Percentiles rank a stretch among this genome's conserved stretches.
Conservation (phyloP, 2,329 filamentous ascomycete genomes). For the Alternaria tenuissima region DNA sequence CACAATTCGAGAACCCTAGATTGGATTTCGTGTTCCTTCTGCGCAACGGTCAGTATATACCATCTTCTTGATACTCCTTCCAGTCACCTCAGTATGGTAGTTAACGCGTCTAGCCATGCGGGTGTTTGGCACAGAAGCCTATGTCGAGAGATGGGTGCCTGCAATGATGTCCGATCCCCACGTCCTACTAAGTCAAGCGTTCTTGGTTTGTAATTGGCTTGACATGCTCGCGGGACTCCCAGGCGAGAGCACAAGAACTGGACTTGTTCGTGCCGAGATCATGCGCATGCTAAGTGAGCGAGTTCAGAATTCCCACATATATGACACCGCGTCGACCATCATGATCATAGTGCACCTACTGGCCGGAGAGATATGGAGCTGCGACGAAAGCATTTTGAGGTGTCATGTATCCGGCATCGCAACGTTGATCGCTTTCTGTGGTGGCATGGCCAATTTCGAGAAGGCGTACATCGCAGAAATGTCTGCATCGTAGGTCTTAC, state of each 20-base stretch:
- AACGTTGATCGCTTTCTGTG: conserved; percentile 32
- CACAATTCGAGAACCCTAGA: conserved; percentile 29
- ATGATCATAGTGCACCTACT: conserved; percentile 43
- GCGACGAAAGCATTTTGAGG: conserved; percentile 36
- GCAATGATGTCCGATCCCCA: conserved; percentile 36
- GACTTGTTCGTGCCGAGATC: conserved; percentile 36
- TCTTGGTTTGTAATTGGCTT: conserved; percentile 38
- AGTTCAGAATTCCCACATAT: conserved; percentile 15
- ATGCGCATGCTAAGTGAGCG: conserved; percentile 39
- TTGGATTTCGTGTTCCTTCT: conserved; percentile 26
- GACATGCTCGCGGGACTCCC: conserved; percentile 36
- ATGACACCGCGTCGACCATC: conserved; percentile 37
- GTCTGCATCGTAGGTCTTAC: conserved; percentile 31
- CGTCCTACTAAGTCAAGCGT: conserved; percentile 34
- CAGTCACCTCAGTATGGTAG: too few relatives aligned
- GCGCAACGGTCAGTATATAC: conserved; percentile 23
- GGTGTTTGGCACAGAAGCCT: conserved; percentile 31
- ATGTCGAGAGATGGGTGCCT: conserved; percentile 38
- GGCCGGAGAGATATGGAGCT: conserved; percentile 41
- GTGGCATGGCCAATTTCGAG: conserved; percentile 27
- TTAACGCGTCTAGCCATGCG: conserved; percentile 28
- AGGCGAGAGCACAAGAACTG: conserved; percentile 38
- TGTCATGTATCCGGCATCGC: conserved; percentile 38
- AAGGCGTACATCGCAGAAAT: conserved; percentile 31
- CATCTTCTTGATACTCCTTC: background rate